A percentile compares a stretch with the other conserved stretches of the same genome.
These are phyloP conservation scores for Nannizziopsis barbatae DNA, from an alignment of 2,329 filamentous ascomycete genomes.

Conservation along the genomic window DNA sequence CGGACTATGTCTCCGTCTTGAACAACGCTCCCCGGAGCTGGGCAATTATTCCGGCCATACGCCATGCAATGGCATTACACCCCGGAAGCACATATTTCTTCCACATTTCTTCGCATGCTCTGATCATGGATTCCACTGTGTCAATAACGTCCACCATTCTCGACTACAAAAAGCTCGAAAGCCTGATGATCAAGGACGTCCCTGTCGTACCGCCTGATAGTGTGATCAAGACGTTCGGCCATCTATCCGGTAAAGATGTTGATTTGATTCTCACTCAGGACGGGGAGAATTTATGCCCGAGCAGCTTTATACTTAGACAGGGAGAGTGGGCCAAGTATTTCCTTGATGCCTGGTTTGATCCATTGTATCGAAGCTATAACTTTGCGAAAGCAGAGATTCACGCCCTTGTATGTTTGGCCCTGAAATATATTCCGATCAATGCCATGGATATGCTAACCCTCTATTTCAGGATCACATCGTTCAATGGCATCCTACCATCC, in stretches of 20 bases:
- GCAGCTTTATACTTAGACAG: slow-evolving; percentile 68
- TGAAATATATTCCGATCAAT: too few species aligned
- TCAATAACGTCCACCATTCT: slow-evolving; percentile 63
- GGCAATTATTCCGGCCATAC: slow-evolving; percentile 68
- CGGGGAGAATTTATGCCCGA: slow-evolving; percentile 60
- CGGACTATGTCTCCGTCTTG: slow-evolving; percentile 50
- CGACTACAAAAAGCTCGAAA: slow-evolving; percentile 54
- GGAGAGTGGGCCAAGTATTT: slow-evolving; percentile 91
- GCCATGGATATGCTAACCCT: slow-evolving; percentile 1
- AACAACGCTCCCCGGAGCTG: slow-evolving; percentile 36
- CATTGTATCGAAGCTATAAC: slow-evolving; percentile 84
- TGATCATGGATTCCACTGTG: slow-evolving; percentile 74
- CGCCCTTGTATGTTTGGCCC: slow-evolving; percentile 54
- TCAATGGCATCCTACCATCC: slow-evolving; percentile 93
- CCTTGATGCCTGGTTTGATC: slow-evolving; percentile 91
- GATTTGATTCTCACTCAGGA: slow-evolving; percentile 81
- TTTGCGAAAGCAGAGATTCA: slow-evolving; percentile 92
- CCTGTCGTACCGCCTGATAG: slow-evolving; percentile 89
- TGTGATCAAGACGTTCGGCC: slow-evolving; percentile 86
- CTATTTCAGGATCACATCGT: slow-evolving; percentile 62
- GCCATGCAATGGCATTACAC: slow-evolving; percentile 73
- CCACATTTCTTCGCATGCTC: slow-evolving; percentile 70
- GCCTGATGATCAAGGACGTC: slow-evolving; percentile 70
- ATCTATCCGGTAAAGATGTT: slow-evolving; percentile 65
- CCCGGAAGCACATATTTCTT: slow-evolving; percentile 73